These are phyloP conservation scores for Candida ulmi DNA, from an alignment of 805 yeast genomes.

Conservation along the genomic window DNA sequence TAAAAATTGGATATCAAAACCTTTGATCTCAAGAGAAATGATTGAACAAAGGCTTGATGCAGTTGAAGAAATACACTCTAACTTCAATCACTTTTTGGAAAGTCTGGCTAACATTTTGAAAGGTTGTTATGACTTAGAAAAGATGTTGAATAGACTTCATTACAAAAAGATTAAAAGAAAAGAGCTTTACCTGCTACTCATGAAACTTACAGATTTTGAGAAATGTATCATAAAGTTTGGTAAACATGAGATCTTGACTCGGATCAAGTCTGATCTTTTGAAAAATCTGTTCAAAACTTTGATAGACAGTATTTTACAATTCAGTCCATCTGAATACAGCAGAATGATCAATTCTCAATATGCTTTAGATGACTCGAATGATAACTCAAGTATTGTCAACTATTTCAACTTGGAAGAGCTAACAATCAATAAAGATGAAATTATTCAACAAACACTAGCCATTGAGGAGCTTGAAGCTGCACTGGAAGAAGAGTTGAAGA, in stretches of 20 bases:
- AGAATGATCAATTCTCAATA: conserved; percentile 42
- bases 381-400: conserved; percentile 38
- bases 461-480: conserved; percentile 36
- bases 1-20: conserved; percentile 68
- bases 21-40: conserved; percentile 47
- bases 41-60: conserved; percentile 65
- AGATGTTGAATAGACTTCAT: conserved; percentile 50
- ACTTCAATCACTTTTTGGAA: conserved; percentile 34
- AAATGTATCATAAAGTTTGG: conserved; percentile 24
- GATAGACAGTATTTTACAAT: conserved; percentile 25
- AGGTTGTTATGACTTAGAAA: conserved; percentile 51
- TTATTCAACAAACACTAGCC: conserved; percentile 32
- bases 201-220: conserved; percentile 30
- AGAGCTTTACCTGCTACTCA: conserved; percentile 53
- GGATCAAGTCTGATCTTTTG: conserved; percentile 29
- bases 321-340: conserved; percentile 32
- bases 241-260: conserved; percentile 19
- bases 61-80: conserved; percentile 39
- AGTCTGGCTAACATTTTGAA: conserved; percentile 28
- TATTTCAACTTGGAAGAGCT: conserved; percentile 35
- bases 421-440: conserved; percentile 12
- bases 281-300: conserved; percentile 33
- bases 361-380: conserved; percentile 48
- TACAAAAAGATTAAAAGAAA: conserved; percentile 54
- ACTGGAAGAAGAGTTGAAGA: conserved; percentile 47